A percentile compares a stretch with the other conserved stretches of the same genome.
Evolutionary conservation across 2,329 filamentous ascomycete species (phyloP).

Genomic region (Magnaporthiopsis incrustans): DNA sequence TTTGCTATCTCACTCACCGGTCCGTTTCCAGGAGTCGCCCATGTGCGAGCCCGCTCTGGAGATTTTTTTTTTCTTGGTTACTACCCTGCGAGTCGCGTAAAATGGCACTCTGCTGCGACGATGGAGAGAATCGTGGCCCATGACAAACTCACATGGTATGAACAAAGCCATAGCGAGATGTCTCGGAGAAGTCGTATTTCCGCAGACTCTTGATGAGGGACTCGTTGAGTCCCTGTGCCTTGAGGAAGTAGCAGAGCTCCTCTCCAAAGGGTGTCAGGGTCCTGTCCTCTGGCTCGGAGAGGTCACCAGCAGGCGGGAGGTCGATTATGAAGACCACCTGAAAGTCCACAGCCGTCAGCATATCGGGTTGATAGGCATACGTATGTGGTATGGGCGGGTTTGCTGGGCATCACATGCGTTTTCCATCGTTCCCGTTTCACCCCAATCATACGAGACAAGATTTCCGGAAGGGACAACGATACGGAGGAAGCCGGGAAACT

Average conservation of each 20-base stretch:
- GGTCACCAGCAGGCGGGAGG: constrained; percentile 50
- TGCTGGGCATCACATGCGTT: constrained; percentile 46
- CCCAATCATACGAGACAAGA: constrained; percentile 81
- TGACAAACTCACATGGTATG: constrained; percentile 62
- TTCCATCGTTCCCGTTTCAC: constrained; percentile 75
- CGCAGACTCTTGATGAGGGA: constrained; percentile 59
- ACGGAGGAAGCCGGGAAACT: constrained; percentile 63
- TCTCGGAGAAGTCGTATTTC: constrained; percentile 75
- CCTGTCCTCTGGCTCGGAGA: constrained; percentile 19
- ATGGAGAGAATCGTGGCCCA: constrained; percentile 7
- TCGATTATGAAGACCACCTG: constrained; percentile 87
- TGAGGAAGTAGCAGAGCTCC: constrained; percentile 64
- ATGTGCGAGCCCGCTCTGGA: constrained; percentile 48
- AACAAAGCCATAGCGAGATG: constrained; percentile 67
- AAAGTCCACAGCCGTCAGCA: constrained; percentile 1
- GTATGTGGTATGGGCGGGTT: too few relatives aligned
- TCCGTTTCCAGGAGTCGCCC: constrained; percentile 34
- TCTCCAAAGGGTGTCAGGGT: constrained; percentile 49
- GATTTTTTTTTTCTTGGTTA: background rate
- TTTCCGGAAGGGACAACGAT: constrained; percentile 86
- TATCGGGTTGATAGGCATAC: background rate
- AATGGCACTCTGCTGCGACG: constrained; percentile 14
- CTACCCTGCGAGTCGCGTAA: too few relatives aligned
- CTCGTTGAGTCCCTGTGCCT: constrained; percentile 55
- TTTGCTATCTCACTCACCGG: constrained; percentile 23